Conservation (phyloP, 495 filamentous ascomycete species). For the Penicillium odoratum region DNA sequence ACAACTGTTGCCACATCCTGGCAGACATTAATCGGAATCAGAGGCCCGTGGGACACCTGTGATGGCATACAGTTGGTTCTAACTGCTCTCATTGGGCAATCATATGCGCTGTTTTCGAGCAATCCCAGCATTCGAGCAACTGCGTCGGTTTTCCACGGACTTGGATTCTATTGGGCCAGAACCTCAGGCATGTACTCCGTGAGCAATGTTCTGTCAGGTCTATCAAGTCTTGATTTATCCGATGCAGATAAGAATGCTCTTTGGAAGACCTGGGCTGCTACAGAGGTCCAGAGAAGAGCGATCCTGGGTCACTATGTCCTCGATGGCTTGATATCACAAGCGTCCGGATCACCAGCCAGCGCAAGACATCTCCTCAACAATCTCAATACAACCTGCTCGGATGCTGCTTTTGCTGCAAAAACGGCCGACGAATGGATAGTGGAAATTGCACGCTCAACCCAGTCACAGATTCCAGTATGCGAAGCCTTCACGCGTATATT, state of each 20-base stretch:
- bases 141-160: slow-evolving; percentile 16
- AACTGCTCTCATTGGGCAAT: slow-evolving; percentile 19
- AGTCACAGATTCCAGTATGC: background rate
- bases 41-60: slow-evolving; percentile 21
- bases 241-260: slow-evolving; percentile 5
- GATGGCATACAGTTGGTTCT: slow-evolving; percentile 22
- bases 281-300: slow-evolving; percentile 16
- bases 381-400: slow-evolving; percentile 13
- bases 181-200: slow-evolving; percentile 21
- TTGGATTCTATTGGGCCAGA: slow-evolving; percentile 23
- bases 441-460: background rate
- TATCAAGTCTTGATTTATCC: slow-evolving; percentile 2
- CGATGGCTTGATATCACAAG: slow-evolving; percentile 24
- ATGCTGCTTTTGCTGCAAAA: slow-evolving; percentile 17
- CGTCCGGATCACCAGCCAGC: slow-evolving; percentile 19
- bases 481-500: slow-evolving; percentile 11
- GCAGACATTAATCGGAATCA: slow-evolving; percentile 15
- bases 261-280: slow-evolving; percentile 17
- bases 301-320: slow-evolving; percentile 19
- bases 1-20: slow-evolving; percentile 22
- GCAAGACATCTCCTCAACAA: slow-evolving; percentile 22
- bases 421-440: slow-evolving; percentile 21
- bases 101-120: slow-evolving; percentile 19
- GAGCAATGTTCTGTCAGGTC: slow-evolving; percentile 1
- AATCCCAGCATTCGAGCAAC: slow-evolving; percentile 17